Evolutionary conservation across 768 basidiomycete genomes (phyloP), one percentile per base, ranked within the genome.

Genomic region (Russula emetica): DNA sequence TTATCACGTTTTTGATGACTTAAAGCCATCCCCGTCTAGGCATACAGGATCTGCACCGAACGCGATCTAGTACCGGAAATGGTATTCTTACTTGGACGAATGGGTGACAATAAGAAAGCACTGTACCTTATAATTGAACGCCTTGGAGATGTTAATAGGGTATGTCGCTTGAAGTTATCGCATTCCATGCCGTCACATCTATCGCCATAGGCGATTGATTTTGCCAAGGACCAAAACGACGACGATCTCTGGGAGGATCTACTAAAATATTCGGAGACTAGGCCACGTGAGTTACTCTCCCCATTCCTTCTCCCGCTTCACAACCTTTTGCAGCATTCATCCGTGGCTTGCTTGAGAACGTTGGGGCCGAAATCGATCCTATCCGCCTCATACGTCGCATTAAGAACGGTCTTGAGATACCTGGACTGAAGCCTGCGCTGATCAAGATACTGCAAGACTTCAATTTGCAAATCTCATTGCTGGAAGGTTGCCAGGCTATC

Each of bases 191-290:
- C 34, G 50, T 61, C 4, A 56, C 22, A 42, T 28, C 28, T 7
- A 44, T 45, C 24, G 20, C 24, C 45, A 28, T 22, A 64, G 55
- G 60, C 96, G 3, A 98, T 99, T 70, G 96, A 98, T 63, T 99
- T 99, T 67, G 96, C 95, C 2, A 96, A 95, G 71, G 94, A 98
- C 73, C 96, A 98, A 73, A 88, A 87, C 58, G 97, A 98, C 67
- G 88, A 94, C 65, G 97, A 98, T 72, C 83, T 99, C 0, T 99
- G 96, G 97, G 96, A 98, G 70, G 96, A 98, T 72, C 80, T 99
- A 10, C 77, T 99, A 30, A 86, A 82, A 64, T 98, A 98, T 70
- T 96, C 95, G 0, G 97, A 98, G 74, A 95, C 91, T 13, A 80
- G 94, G 62, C 97, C 97, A 44, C 76, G 94, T 94, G 60, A 60